These are phyloP conservation scores for Corymbia maculata DNA, from an alignment of 345 rosid species.

Conservation along the genomic window DNA sequence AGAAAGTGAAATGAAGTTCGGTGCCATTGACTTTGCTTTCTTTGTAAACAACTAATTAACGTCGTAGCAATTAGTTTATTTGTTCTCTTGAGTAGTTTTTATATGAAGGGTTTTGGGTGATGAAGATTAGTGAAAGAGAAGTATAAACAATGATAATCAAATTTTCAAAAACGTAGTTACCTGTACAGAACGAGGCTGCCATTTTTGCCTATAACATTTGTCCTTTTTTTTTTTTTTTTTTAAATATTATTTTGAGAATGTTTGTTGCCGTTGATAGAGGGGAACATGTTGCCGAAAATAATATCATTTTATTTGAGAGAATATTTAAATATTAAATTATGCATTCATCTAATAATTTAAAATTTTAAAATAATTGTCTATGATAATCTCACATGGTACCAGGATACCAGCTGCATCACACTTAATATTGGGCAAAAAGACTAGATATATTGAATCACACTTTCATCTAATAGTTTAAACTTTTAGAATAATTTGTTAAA, in stretches of 20 bases:
- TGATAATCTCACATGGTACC: no score
- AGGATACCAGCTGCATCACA: no score
- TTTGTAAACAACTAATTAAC: neutral
- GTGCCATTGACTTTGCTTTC: neutral
- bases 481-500: no score
- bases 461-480: no score
- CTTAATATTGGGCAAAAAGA: no score
- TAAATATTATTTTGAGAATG: neutral
- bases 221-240: neutral
- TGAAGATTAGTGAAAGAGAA: neutral
- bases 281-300: neutral
- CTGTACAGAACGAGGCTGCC: neutral
- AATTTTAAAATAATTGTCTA: no score
- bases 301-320: neutral
- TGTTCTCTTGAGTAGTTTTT: no score
- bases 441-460: no score
- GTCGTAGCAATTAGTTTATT: neutral
- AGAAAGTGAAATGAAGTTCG: constrained; percentile 1
- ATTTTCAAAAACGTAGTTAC: neutral
- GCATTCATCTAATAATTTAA: no score
- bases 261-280: neutral
- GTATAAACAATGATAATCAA: neutral
- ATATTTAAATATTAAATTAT: no score
- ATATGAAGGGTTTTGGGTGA: no score
- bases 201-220: neutral